These are phyloP conservation scores for Effrenium voratum DNA, from an alignment of 73 alveolate genomes.

Conservation along the genomic window DNA sequence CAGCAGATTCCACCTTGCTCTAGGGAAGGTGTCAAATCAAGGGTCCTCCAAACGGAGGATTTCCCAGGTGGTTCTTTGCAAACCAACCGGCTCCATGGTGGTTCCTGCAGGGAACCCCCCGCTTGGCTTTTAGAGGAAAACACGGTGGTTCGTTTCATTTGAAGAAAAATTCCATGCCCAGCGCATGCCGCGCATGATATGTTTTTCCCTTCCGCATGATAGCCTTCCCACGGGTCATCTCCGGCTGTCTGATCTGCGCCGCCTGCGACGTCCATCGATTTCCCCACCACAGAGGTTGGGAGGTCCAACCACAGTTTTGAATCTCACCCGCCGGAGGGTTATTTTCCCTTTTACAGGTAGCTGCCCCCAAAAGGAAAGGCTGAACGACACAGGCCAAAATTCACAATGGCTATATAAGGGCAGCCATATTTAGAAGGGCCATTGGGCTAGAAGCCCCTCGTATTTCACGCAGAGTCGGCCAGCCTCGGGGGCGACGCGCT, in stretches of 20 bases:
- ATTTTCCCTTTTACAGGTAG: not conserved
- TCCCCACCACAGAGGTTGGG: no score
- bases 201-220: no score
- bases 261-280: no score
- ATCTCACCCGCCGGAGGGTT: not conserved
- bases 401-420: not conserved
- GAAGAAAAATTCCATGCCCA: no score
- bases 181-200: no score
- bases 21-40: not conserved
- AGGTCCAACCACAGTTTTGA: no score
- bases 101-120: no score
- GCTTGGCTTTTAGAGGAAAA: no score
- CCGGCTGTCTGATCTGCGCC: no score
- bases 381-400: not conserved
- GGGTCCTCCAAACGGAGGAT: not conserved
- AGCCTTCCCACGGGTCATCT: no score
- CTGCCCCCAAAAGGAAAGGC: not conserved
- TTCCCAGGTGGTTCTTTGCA: not conserved
- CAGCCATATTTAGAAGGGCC: not conserved
- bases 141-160: no score
- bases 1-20: not conserved
- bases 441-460: not conserved
- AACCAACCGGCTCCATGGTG: no score
- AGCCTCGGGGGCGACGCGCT: conserved; percentile 40
- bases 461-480: not conserved